Evolutionary conservation across 805 yeast species (phyloP).

Genomic region (Pichia sporocuriosa): DNA sequence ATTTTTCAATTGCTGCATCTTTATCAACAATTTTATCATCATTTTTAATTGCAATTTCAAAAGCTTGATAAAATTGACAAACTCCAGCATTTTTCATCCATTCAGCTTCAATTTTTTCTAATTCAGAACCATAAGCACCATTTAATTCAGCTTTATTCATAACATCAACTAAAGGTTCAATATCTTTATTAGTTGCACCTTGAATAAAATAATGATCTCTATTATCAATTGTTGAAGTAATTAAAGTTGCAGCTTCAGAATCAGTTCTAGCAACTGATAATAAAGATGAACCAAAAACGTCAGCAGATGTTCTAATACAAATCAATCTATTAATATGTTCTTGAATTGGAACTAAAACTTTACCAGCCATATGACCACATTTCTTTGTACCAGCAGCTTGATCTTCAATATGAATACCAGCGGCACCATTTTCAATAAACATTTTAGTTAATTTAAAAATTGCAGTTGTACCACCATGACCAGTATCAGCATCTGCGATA

Average conservation of each 20-base stretch:
- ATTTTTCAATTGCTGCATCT: constrained; percentile 54
- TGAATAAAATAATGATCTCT: constrained; percentile 90
- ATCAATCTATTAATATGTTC: constrained; percentile 93
- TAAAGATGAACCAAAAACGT: constrained; percentile 81
- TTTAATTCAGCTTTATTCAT: constrained; percentile 74
- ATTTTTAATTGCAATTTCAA: constrained; percentile 67
- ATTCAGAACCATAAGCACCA: constrained; percentile 66
- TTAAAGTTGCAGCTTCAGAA: constrained; percentile 93
- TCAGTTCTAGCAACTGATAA: constrained; percentile 92
- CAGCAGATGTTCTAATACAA: constrained; percentile 93
- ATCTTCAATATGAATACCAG: constrained; percentile 97
- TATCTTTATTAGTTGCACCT: constrained; percentile 83
- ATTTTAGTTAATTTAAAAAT: constrained; percentile 90
- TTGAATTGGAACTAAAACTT: constrained; percentile 94
- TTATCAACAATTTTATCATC: constrained; percentile 51
- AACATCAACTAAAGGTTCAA: constrained; percentile 66
- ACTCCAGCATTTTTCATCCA: constrained; percentile 82
- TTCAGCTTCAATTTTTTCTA: constrained; percentile 68
- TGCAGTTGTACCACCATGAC: constrained; percentile 98
- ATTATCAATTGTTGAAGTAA: constrained; percentile 88
- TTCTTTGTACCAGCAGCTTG: constrained; percentile 98
- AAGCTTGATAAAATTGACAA: constrained; percentile 87
- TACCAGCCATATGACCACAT: constrained; percentile 99
- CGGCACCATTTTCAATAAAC: constrained; percentile 97
- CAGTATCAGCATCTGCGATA: constrained; percentile 97